Evolutionary conservation across 441 rosid genomes (phyloP).

Genomic region (Populus trichocarpa): DNA sequence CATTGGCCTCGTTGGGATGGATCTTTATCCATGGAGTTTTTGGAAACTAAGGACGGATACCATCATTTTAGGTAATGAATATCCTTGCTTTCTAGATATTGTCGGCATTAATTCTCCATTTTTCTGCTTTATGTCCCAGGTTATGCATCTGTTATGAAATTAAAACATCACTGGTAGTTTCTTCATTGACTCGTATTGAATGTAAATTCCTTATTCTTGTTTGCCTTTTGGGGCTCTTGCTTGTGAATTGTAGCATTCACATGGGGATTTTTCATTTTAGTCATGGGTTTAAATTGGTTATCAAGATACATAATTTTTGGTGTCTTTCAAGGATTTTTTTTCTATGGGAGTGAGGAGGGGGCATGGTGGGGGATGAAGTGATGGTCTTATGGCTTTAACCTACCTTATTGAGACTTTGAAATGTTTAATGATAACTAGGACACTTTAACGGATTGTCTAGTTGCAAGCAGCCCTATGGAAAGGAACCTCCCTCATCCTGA

Average conservation of each 20-base stretch:
- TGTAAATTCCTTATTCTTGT: not conserved
- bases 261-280: not conserved
- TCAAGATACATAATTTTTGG: not conserved
- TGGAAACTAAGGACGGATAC: conserved; percentile 63
- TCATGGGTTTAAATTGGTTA: not conserved
- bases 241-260: not conserved
- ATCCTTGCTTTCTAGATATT: not conserved
- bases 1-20: conserved; percentile 94
- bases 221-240: not conserved
- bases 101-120: not conserved
- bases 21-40: conserved; percentile 79
- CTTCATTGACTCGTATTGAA: not conserved
- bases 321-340: not conserved
- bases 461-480: not conserved
- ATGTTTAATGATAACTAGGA: not conserved
- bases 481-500: too few species aligned
- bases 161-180: not conserved
- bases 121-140: not conserved
- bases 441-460: not conserved
- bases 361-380: not conserved
- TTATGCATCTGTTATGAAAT: not conserved
- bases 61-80: conserved; percentile 61
- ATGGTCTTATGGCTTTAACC: not conserved
- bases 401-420: not conserved
- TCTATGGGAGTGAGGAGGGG: not conserved